A percentile compares a stretch with the other conserved stretches of the same genome.
phyloP scores from a whole-genome alignment of 345 rosid genomes.

The Aquilaria yunnanensis region DNA sequence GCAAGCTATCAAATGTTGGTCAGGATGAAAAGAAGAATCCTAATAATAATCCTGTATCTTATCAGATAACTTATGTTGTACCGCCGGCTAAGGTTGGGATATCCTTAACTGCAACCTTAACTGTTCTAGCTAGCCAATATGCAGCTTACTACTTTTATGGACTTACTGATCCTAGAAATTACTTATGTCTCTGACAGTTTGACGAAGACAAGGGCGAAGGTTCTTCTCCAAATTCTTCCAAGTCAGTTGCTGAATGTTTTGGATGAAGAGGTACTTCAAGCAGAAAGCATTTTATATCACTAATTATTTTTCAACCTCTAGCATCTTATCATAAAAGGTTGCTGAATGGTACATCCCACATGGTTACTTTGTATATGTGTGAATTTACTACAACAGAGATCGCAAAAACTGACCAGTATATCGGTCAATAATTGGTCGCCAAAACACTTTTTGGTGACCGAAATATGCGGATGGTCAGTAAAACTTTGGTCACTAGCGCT shows the following conservation, averaged over 20 bases:
- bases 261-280: constrained; percentile 67
- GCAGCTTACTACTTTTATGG: not conserved
- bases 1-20: constrained; percentile 52
- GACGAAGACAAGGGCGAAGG: constrained; percentile 68
- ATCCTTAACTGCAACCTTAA: not conserved
- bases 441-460: too few relatives aligned
- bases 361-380: too few relatives aligned
- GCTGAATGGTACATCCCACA: too few relatives aligned
- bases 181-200: constrained; percentile 32
- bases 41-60: constrained; percentile 58
- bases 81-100: constrained; percentile 82
- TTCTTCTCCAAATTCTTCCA: constrained; percentile 46
- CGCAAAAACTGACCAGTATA: too few relatives aligned
- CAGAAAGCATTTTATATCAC: too few relatives aligned
- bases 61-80: constrained; percentile 61
- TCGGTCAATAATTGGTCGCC: too few relatives aligned
- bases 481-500: too few relatives aligned
- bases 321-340: too few relatives aligned
- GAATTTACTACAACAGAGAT: too few relatives aligned
- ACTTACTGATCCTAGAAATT: not conserved
- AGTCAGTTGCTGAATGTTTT: constrained; percentile 61
- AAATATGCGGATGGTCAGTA: too few relatives aligned
- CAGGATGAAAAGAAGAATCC: constrained; percentile 44
- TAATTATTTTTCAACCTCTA: too few relatives aligned
- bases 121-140: not conserved